Percentiles rank a stretch among this genome's conserved stretches.
Conservation (phyloP, 1,139 yeast genomes). For the Kurtzmaniella quercitrusa region DNA sequence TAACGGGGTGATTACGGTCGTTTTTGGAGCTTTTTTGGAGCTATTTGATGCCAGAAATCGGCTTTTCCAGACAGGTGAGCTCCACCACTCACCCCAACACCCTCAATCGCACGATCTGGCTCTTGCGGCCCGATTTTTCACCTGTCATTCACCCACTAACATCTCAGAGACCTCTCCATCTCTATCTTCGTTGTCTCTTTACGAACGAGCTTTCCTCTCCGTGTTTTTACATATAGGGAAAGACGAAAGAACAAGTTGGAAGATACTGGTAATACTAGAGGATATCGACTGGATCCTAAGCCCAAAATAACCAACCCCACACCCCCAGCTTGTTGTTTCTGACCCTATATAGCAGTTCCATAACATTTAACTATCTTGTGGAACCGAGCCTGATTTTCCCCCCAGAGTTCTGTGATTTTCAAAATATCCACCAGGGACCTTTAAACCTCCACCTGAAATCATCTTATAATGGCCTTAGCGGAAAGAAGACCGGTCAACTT, state of each 20-base stretch:
- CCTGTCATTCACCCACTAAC: neutral
- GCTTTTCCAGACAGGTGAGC: too few species aligned
- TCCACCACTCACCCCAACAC: too few species aligned
- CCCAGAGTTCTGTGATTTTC: constrained; percentile 1
- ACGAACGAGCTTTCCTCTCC: neutral
- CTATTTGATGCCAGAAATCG: too few species aligned
- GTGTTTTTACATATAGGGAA: constrained; percentile 1
- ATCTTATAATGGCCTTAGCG: constrained; percentile 46
- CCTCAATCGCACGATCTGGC: neutral
- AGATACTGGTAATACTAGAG: constrained; percentile 2
- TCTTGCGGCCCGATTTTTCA: neutral
- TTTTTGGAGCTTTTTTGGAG: neutral
- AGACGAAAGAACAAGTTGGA: constrained; percentile 3
- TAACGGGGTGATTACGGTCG: neutral
- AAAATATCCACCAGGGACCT: neutral
- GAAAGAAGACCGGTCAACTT: constrained; percentile 54
- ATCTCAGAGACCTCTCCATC: neutral
- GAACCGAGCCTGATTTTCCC: constrained; percentile 4
- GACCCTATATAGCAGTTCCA: constrained; percentile 7
- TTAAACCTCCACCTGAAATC: neutral
- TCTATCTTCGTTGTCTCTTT: neutral
- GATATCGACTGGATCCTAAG: constrained; percentile 1
- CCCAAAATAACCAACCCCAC: neutral
- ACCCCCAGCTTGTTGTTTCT: constrained; percentile 5
- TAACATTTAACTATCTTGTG: constrained; percentile 7